Conservation (phyloP, 208 protist genomes). For the Crithidia mellificae region DNA sequence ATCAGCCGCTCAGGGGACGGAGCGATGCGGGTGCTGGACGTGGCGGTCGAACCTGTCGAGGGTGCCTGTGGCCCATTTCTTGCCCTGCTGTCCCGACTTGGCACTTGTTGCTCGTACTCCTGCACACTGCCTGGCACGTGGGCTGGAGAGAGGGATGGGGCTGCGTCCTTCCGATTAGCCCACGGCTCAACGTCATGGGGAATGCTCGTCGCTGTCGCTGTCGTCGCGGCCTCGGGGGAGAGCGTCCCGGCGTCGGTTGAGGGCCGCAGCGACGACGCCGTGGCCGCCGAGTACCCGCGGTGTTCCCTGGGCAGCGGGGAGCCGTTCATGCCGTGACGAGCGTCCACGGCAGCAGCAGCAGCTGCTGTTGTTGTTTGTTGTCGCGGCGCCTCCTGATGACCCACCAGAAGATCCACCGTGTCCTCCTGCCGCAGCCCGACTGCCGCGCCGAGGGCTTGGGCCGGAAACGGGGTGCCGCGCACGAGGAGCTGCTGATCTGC, state of each 20-base stretch:
- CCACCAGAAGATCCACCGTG: conserved; percentile 15
- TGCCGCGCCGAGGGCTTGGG: conserved; percentile 14
- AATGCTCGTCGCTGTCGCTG: background rate
- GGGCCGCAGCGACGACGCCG: conserved; percentile 14
- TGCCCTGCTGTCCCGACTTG: too few relatives aligned
- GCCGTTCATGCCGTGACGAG: too few relatives aligned
- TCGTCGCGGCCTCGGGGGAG: background rate
- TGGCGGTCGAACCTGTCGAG: conserved; percentile 15
- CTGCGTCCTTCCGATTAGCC: too few relatives aligned
- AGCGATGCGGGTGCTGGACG: conserved; percentile 19
- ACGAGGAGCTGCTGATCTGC: conserved; percentile 40
- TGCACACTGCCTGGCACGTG: too few relatives aligned
- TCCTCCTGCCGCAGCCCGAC: conserved; percentile 23
- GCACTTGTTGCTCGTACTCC: too few relatives aligned
- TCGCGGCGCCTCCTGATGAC: background rate
- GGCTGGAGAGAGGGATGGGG: too few relatives aligned
- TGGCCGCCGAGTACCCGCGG: background rate
- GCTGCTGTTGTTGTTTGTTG: too few relatives aligned
- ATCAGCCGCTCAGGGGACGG: conserved; percentile 26
- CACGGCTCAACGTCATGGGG: too few relatives aligned
- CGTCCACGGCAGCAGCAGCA: too few relatives aligned
- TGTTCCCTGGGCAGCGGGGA: background rate
- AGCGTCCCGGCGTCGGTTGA: conserved; percentile 24
- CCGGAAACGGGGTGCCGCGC: conserved; percentile 1
- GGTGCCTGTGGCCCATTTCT: background rate